phyloP scores from a whole-genome alignment of 257 asterid genomes.

The Lycium ferocissimum region DNA sequence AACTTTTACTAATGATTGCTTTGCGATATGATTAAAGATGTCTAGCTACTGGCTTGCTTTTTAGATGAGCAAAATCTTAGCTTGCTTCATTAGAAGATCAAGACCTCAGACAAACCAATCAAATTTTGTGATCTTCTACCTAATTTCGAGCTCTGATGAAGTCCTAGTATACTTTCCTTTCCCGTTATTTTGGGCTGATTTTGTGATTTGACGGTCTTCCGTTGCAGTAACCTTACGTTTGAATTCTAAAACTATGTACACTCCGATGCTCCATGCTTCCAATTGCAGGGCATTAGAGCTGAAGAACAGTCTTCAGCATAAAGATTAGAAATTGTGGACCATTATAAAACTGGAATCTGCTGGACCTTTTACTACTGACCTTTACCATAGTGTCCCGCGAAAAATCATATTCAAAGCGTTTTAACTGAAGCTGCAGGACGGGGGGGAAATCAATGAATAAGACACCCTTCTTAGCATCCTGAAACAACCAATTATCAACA shows the following conservation, averaged over 20 bases:
- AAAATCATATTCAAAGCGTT: conserved; percentile 96
- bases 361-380: conserved; percentile 54
- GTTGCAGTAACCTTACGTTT: neutral
- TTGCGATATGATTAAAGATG: neutral
- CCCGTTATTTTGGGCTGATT: conserved; percentile 5
- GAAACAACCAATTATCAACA: conserved; percentile 35
- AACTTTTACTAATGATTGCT: neutral
- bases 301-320: conserved; percentile 4
- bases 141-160: neutral
- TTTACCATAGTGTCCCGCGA: conserved; percentile 94
- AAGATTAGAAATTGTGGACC: neutral
- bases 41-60: conserved; percentile 8
- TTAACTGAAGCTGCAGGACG: conserved; percentile 96
- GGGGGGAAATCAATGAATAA: conserved; percentile 96
- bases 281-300: conserved; percentile 10
- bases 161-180: neutral
- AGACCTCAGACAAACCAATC: conserved; percentile 4
- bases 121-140: neutral
- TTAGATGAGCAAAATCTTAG: conserved; percentile 10
- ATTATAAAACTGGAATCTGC: neutral
- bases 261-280: neutral
- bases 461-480: conserved; percentile 99
- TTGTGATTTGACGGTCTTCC: neutral
- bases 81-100: conserved; percentile 17
- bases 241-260: neutral